A percentile compares a stretch with the other conserved stretches of the same genome.
Evolutionary conservation across 495 filamentous ascomycete species (phyloP).

Genomic region (Sordaria brevicollis): DNA sequence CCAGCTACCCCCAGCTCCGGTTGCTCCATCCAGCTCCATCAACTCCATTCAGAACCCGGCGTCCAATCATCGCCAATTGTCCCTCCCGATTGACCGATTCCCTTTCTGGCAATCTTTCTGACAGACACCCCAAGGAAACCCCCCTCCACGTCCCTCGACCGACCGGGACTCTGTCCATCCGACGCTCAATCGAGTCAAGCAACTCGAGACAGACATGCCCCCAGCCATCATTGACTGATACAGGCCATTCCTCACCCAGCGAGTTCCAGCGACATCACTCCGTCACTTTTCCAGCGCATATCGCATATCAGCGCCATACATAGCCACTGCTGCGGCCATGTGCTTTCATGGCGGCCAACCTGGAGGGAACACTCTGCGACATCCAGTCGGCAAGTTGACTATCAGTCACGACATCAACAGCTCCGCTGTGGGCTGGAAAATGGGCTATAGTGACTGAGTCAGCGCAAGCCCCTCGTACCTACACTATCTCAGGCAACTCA

Average conservation of each 20-base stretch:
- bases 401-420: not conserved
- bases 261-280: not conserved
- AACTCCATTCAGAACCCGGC: constrained; percentile 1
- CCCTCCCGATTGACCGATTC: not conserved
- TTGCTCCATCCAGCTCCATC: not conserved
- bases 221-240: not conserved
- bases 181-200: constrained; percentile 20
- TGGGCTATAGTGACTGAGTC: not conserved
- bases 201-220: not conserved
- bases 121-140: constrained; percentile 10
- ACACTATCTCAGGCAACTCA: not conserved
- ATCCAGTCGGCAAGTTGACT: not conserved
- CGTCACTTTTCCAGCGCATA: not conserved
- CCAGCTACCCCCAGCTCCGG: constrained; percentile 10
- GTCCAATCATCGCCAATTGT: constrained; percentile 12
- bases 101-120: not conserved
- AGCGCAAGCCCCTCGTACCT: not conserved
- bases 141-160: too few relatives aligned
- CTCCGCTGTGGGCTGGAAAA: not conserved
- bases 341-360: not conserved
- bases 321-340: not conserved
- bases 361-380: not conserved
- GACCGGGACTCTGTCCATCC: constrained; percentile 8
- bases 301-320: not conserved
- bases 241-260: not conserved